phyloP scores from a whole-genome alignment of 352 stramenopile species.

The Globisporangium acanthophoron region DNA sequence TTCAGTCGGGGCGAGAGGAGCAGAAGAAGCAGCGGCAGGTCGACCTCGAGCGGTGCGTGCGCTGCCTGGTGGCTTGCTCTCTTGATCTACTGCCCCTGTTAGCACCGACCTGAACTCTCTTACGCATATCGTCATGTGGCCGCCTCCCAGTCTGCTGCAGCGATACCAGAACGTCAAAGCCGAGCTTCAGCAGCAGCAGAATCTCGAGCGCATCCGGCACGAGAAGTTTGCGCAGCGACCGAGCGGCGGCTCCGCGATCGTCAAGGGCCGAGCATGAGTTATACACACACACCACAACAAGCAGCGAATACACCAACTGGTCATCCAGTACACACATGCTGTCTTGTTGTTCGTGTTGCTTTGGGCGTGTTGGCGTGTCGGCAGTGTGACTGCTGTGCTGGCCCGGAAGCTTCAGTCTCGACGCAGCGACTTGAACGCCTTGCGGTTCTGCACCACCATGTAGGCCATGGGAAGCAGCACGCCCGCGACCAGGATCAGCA shows the following conservation, averaged over 20 bases:
- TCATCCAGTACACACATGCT: background rate
- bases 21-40: conserved; percentile 94
- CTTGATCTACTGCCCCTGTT: background rate
- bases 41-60: conserved; percentile 83
- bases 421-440: conserved; percentile 80
- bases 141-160: conserved; percentile 66
- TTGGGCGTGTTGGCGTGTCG: too few relatives aligned
- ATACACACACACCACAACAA: background rate
- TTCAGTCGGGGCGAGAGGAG: conserved; percentile 92
- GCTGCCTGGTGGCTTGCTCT: background rate
- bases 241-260: conserved; percentile 12
- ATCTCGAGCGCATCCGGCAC: conserved; percentile 87
- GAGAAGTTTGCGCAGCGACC: conserved; percentile 69
- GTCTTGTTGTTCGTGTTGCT: background rate
- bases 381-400: background rate
- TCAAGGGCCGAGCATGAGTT: conserved; percentile 11
- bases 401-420: conserved; percentile 29
- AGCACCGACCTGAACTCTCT: background rate
- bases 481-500: conserved; percentile 60
- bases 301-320: background rate
- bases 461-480: conserved; percentile 78
- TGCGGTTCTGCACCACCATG: conserved; percentile 86
- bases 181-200: conserved; percentile 93
- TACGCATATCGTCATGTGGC: background rate
- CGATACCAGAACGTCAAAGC: conserved; percentile 95